Conservation (phyloP, 106 monocot species). For the Dendrobium catenatum region DNA sequence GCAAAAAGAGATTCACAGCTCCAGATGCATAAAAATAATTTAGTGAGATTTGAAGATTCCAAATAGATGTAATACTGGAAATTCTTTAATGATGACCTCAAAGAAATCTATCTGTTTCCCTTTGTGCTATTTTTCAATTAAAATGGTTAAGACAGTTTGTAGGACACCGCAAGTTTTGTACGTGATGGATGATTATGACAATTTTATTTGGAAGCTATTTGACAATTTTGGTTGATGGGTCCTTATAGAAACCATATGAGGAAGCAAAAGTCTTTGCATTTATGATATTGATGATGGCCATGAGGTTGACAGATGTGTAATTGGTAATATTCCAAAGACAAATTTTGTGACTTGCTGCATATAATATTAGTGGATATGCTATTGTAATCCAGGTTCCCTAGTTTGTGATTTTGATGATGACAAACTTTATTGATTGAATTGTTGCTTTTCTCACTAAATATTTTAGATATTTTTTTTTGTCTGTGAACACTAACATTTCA, state of each 20-base stretch:
- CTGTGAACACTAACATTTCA: too few species aligned
- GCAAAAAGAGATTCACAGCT: too few species aligned
- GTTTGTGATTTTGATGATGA: too few species aligned
- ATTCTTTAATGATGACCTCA: not conserved
- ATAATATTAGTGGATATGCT: not conserved
- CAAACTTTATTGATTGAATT: too few species aligned
- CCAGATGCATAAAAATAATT: too few species aligned
- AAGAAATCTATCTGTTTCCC: not conserved
- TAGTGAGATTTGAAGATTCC: not conserved
- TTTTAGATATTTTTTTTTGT: too few species aligned
- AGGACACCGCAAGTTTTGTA: not conserved
- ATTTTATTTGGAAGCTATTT: not conserved
- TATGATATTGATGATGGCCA: not conserved
- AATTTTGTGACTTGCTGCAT: not conserved
- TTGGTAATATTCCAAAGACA: not conserved
- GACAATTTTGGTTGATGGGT: not conserved
- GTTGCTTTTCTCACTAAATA: too few species aligned
- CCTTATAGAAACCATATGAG: not conserved
- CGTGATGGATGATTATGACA: not conserved
- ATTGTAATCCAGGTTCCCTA: too few species aligned
- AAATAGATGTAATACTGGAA: not conserved
- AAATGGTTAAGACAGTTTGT: not conserved
- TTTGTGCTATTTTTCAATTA: not conserved
- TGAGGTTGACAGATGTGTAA: not conserved
- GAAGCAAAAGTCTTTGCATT: not conserved